These are phyloP conservation scores for Biancaea sappan DNA, from an alignment of 306 rosid genomes.

Conservation along the genomic window DNA sequence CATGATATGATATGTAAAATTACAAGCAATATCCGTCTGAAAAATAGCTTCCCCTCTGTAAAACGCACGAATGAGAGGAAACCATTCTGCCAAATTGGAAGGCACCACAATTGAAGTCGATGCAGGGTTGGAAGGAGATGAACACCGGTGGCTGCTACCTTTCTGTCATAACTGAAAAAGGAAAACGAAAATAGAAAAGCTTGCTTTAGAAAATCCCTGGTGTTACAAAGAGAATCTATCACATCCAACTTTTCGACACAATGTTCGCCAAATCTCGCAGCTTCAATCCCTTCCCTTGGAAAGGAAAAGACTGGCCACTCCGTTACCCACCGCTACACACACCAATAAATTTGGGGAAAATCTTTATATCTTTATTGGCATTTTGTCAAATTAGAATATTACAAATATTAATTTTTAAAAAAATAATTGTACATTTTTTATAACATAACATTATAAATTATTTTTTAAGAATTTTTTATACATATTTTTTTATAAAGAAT, in stretches of 20 bases:
- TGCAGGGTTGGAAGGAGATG: neutral
- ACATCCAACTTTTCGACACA: slow-evolving; percentile 8
- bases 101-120: slow-evolving; percentile 12
- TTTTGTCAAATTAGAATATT: no score
- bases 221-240: slow-evolving; percentile 28
- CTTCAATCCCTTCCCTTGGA: slow-evolving; percentile 24
- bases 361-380: no score
- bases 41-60: slow-evolving; percentile 31
- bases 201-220: slow-evolving; percentile 26
- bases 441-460: no score
- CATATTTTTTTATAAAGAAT: no score
- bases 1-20: neutral
- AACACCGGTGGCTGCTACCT: slow-evolving; percentile 25
- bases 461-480: no score
- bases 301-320: slow-evolving; percentile 38
- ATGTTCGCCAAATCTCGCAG: slow-evolving; percentile 41
- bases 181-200: neutral
- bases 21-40: slow-evolving; percentile 19
- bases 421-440: no score
- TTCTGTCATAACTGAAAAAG: slow-evolving; percentile 6
- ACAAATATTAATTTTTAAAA: no score
- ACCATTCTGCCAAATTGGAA: slow-evolving; percentile 30
- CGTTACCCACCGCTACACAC: slow-evolving; percentile 33
- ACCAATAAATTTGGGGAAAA: no score
- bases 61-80: slow-evolving; percentile 33